These are phyloP conservation scores for Stephanocyclus meneghinianus DNA, from an alignment of 352 stramenopile species.

Conservation along the genomic window DNA sequence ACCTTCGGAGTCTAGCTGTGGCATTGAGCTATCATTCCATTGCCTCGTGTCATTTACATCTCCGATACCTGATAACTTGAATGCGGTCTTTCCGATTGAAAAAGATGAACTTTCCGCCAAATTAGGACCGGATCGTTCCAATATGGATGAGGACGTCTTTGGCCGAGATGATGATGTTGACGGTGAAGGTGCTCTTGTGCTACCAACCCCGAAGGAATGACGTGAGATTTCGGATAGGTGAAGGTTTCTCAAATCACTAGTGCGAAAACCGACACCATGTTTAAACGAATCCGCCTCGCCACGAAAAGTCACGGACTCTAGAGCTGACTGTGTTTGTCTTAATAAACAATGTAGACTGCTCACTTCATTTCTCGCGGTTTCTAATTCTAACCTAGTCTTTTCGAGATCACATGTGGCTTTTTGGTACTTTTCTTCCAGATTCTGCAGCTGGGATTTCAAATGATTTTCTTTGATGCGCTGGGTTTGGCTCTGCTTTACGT, in stretches of 20 bases:
- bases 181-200: background rate
- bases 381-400: conserved; percentile 19
- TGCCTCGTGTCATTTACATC: no score
- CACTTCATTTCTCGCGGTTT: conserved; percentile 39
- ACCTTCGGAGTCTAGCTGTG: no score
- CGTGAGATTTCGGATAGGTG: background rate
- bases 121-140: background rate
- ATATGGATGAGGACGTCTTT: background rate
- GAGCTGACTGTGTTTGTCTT: conserved; percentile 44
- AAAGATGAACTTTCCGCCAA: background rate
- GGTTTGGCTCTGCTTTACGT: background rate
- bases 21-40: no score
- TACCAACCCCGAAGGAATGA: background rate
- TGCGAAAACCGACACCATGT: no score
- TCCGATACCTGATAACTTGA: background rate
- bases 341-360: conserved; percentile 36
- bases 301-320: conserved; percentile 50
- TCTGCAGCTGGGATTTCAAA: conserved; percentile 1
- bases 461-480: background rate
- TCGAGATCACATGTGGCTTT: conserved; percentile 11
- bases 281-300: background rate
- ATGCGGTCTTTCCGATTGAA: background rate
- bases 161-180: background rate
- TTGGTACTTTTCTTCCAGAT: conserved; percentile 19
- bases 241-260: background rate